phyloP scores from a whole-genome alignment of 345 rosid species.

The Luvunga scandens region DNA sequence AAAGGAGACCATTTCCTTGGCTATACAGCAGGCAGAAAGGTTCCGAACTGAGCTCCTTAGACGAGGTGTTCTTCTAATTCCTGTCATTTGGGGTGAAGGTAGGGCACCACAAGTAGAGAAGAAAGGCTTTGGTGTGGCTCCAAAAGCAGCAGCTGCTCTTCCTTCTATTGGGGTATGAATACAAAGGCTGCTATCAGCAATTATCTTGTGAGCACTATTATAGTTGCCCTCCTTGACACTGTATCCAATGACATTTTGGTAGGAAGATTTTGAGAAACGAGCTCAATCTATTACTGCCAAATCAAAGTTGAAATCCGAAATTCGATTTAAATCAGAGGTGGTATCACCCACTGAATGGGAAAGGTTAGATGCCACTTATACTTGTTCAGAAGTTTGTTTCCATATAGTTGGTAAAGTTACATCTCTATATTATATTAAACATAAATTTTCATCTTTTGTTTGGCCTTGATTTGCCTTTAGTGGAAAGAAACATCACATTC shows the following conservation, averaged over 20 bases:
- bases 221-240: slow-evolving; percentile 14
- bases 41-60: slow-evolving; percentile 84
- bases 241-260: slow-evolving; percentile 21
- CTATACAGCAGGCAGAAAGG: slow-evolving; percentile 78
- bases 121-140: slow-evolving; percentile 78
- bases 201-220: background rate
- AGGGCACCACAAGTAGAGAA: slow-evolving; percentile 53
- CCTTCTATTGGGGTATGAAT: slow-evolving; percentile 81
- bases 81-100: slow-evolving; percentile 79
- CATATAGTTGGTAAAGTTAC: background rate
- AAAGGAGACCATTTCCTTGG: slow-evolving; percentile 61
- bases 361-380: slow-evolving; percentile 49
- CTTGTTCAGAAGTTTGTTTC: background rate
- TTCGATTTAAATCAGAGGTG: slow-evolving; percentile 71
- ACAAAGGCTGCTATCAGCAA: slow-evolving; percentile 7
- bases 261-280: slow-evolving; percentile 90
- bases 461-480: background rate
- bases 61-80: slow-evolving; percentile 88
- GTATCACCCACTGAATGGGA: slow-evolving; percentile 88
- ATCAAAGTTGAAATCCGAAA: slow-evolving; percentile 87
- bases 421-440: background rate
- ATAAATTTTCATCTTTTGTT: background rate
- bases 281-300: slow-evolving; percentile 74
- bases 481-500: background rate
- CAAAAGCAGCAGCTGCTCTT: slow-evolving; percentile 59